Conservation (phyloP, 805 yeast species). For the Nakazawaea pomicola region DNA sequence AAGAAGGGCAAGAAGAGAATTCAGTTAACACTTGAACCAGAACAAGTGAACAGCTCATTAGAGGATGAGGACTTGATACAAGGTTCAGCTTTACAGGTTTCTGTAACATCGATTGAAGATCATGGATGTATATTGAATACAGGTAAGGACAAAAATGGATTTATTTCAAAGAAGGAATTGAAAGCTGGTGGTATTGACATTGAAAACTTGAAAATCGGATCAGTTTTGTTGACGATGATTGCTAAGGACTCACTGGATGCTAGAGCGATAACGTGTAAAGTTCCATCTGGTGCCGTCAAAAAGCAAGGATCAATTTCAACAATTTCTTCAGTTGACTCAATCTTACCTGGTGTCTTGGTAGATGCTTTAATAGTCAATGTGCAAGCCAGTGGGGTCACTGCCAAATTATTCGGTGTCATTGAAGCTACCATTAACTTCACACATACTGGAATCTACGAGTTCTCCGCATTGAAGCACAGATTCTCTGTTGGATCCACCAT, state of each 20-base stretch:
- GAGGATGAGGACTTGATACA: conserved; percentile 58
- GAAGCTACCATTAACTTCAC: conserved; percentile 66
- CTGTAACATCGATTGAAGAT: conserved; percentile 80
- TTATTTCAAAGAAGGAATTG: conserved; percentile 68
- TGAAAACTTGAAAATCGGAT: conserved; percentile 48
- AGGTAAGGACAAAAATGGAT: conserved; percentile 63
- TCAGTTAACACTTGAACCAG: conserved; percentile 70
- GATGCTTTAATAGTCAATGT: conserved; percentile 66
- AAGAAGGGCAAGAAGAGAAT: conserved; percentile 51
- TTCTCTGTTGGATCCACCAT: conserved; percentile 63
- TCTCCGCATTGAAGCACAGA: conserved; percentile 49
- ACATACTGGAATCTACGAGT: conserved; percentile 49
- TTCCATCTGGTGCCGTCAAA: conserved; percentile 39
- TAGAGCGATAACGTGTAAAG: conserved; percentile 55
- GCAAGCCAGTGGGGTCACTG: conserved; percentile 56
- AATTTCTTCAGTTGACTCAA: conserved; percentile 70
- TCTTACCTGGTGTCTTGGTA: conserved; percentile 81
- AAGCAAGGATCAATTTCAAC: conserved; percentile 45
- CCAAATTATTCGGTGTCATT: conserved; percentile 69
- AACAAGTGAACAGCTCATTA: conserved; percentile 56
- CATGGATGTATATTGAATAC: conserved; percentile 79
- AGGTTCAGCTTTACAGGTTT: conserved; percentile 68
- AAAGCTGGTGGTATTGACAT: conserved; percentile 30
- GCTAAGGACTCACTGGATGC: conserved; percentile 39
- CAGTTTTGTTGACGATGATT: conserved; percentile 61